Base-by-base conservation (phyloP, 192 early-diverging fungal genomes). In the Lobosporangium transversale region DNA sequence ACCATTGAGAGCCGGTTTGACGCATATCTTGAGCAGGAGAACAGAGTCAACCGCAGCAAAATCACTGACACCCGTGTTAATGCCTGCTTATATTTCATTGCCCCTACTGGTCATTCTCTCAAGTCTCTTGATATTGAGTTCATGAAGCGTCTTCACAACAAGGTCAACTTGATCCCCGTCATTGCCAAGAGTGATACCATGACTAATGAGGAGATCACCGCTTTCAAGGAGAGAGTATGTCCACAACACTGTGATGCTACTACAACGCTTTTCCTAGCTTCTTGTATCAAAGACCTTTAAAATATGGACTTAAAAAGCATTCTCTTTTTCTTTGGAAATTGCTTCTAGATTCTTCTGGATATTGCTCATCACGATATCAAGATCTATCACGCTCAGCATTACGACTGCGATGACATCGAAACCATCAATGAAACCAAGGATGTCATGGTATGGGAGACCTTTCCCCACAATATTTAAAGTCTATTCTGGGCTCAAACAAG, bases 1-100 rank as follows among this genome's bases (percentile, higher is more conserved):
- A 92, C 94, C 85, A 97, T 99, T 80, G 94, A 98, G 84, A 91
- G 93, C 43, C 97, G 96, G 64, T 98, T 95, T 79, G 94, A 94
- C 64, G 87, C 91, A 20, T 99, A 94, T 75, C 85, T 99, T 62
- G 90, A 94, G n/a, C 94, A 97, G 85, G 97, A 99, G 81, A 92
- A 95, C 76, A 85, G 89, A 60, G 95, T 89, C 80, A 97, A 89
- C 82, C 91, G 90, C 66, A 91, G 83, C 80, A 89, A 91, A 82
- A 94, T 99, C 71, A 83, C 85, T 61, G 97, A 99, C 79, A 97
- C 94, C 66, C 91, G 96, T 49, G 89, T 99, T 54, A 96, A 99
- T 71, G 92, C 92, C 20, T 94, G 95, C 62, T 86, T 99, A 68
- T 99, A 95, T 83, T 99, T 99, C 78, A 97, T 99, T 78, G 90